phyloP scores from a whole-genome alignment of 345 rosid species.

The Citrus glauca region DNA sequence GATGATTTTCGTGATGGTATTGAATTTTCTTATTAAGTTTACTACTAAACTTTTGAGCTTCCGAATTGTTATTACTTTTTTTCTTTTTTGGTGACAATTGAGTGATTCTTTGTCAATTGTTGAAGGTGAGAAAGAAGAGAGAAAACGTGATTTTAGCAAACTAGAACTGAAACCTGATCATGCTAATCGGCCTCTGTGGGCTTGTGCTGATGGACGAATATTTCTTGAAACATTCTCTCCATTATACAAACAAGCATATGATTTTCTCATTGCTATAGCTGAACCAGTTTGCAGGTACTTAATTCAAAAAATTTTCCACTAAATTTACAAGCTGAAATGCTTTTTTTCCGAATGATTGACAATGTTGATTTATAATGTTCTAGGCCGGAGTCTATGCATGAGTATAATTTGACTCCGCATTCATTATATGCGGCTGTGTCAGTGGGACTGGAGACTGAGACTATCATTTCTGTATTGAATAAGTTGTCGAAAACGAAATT shows the following conservation, averaged over 20 bases:
- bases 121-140: constrained; percentile 57
- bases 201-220: constrained; percentile 90
- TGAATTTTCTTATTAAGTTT: not conserved
- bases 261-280: constrained; percentile 93
- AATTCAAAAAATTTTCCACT: not conserved
- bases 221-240: constrained; percentile 82
- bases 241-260: constrained; percentile 91
- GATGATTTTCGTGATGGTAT: constrained; percentile 73
- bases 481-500: constrained; percentile 91
- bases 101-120: constrained; percentile 8
- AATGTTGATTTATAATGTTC: constrained; percentile 2
- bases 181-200: constrained; percentile 85
- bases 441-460: constrained; percentile 92
- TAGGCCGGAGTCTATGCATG: constrained; percentile 99
- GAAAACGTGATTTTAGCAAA: constrained; percentile 67
- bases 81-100: not conserved
- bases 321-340: not conserved
- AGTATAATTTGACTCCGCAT: constrained; percentile 92
- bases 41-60: not conserved
- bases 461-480: constrained; percentile 74
- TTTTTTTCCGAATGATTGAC: not conserved
- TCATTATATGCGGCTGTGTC: constrained; percentile 96
- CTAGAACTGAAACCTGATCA: constrained; percentile 83
- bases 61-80: not conserved
- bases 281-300: constrained; percentile 97